phyloP scores from a whole-genome alignment of 1,139 yeast genomes.

The Cylindricascospora bacillispora region DNA sequence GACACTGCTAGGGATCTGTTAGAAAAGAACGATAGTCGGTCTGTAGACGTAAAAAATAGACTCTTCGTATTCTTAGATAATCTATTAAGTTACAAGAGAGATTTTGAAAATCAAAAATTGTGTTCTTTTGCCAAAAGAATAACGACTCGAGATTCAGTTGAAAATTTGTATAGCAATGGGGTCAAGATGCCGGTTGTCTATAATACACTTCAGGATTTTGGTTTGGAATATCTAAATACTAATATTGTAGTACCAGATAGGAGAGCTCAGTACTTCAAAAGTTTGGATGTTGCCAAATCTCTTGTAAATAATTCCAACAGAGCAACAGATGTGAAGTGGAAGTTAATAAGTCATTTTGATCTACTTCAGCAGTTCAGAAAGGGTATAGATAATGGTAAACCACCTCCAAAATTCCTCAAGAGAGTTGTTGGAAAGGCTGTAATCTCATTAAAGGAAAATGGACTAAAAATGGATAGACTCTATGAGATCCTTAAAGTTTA shows the following conservation, averaged over 20 bases:
- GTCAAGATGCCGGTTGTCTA: conserved; percentile 23
- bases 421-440: conserved; percentile 10
- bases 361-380: conserved; percentile 12
- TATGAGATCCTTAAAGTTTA: conserved; percentile 15
- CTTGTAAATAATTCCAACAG: conserved; percentile 12
- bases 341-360: conserved; percentile 10
- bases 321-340: conserved; percentile 9
- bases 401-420: conserved; percentile 11
- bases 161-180: conserved; percentile 17
- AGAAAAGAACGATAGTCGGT: conserved; percentile 12
- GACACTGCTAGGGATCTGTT: conserved; percentile 15
- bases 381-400: conserved; percentile 16
- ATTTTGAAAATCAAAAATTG: conserved; percentile 11
- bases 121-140: conserved; percentile 7
- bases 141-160: conserved; percentile 14
- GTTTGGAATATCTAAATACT: conserved; percentile 10
- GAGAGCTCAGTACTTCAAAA: conserved; percentile 17
- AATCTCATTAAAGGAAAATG: conserved; percentile 13
- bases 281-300: conserved; percentile 17
- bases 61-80: conserved; percentile 11
- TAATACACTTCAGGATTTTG: conserved; percentile 19
- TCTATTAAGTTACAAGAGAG: conserved; percentile 9
- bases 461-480: conserved; percentile 19
- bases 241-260: conserved; percentile 11
- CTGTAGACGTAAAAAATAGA: conserved; percentile 11